Evolutionary conservation across 2,329 filamentous ascomycete genomes (phyloP), one percentile per base, ranked within the genome.

Genomic region (Macroventuria anomochaeta): DNA sequence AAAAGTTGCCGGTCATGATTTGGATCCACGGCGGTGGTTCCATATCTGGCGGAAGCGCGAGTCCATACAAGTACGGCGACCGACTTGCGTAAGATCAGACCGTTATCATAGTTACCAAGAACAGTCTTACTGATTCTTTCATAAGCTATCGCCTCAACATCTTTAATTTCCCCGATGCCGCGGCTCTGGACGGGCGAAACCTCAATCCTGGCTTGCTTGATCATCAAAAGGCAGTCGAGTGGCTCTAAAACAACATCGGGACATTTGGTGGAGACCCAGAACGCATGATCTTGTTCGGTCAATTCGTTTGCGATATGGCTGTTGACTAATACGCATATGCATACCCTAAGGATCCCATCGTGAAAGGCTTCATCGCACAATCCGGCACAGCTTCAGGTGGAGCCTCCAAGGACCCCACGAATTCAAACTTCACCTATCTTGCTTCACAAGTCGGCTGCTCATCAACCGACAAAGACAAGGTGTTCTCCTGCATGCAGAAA

Each of bases 271-370:
- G 63, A 11, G 69, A 77, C 53, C 63, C 72, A 20, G 54, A 52
- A 18, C 49, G 62, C 7, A 76, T 77, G 58, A 73, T 63, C 2
- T 59, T 75, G 12, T 76, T 70, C 43, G 74, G 74, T 11, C 71
- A 75, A 26, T 69, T 68, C 2, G 71, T 71, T 34, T 72, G 72
- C 21, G 66, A 65, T 25, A 68, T 75, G 15, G 61, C 73, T 1
- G 77, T 77, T 0, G 79, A 82, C 57, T 78, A 77, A 58, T 80
- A 77, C 68, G 69, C 75, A 0, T 83, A 80, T 47, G 76, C 80
- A 0, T 81, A 77, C 39, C 56, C 59, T 3, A 47, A 76, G 0
- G 77, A 82, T 26, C 79, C 81, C n/a, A 81, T 83, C 12, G 75
- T 75, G 25, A 62, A 70, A 13, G 79, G 73, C 8, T 69, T 80